Conservation (phyloP, 495 filamentous ascomycete genomes). For the Neurospora hispaniola region DNA sequence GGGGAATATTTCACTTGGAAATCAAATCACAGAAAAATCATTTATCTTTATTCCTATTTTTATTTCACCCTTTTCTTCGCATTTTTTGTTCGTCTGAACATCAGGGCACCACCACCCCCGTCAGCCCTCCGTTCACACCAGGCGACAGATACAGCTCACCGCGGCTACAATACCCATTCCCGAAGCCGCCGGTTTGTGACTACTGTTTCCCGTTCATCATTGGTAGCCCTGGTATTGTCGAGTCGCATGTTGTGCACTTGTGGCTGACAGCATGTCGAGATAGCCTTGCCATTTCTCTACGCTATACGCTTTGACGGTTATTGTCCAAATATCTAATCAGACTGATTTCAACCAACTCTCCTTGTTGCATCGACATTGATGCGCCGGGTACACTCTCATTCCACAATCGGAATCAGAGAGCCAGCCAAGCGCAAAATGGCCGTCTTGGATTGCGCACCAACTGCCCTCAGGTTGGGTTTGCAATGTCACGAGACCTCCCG, state of each 20-base stretch:
- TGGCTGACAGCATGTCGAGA: background rate
- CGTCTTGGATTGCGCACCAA: background rate
- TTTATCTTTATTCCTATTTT: background rate
- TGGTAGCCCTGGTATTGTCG: background rate
- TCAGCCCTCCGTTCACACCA: background rate
- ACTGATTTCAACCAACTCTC: background rate
- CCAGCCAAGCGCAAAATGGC: background rate
- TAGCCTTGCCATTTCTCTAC: background rate
- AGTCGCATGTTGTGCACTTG: background rate
- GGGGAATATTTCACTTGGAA: background rate
- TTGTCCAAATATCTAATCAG: background rate
- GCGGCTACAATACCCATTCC: background rate
- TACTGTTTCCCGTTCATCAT: background rate
- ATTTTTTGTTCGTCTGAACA: background rate
- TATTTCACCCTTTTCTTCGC: background rate
- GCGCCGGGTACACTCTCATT: background rate
- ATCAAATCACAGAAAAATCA: background rate
- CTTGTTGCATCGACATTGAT: background rate
- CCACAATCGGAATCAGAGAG: background rate
- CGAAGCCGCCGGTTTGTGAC: background rate
- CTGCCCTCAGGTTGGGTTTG: background rate
- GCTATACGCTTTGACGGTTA: background rate
- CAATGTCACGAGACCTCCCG: background rate
- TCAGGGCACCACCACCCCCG: background rate
- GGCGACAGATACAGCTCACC: background rate